Evolutionary conservation across 371 early-diverging fungal species (phyloP).

Genomic region (Mortierella sp.): DNA sequence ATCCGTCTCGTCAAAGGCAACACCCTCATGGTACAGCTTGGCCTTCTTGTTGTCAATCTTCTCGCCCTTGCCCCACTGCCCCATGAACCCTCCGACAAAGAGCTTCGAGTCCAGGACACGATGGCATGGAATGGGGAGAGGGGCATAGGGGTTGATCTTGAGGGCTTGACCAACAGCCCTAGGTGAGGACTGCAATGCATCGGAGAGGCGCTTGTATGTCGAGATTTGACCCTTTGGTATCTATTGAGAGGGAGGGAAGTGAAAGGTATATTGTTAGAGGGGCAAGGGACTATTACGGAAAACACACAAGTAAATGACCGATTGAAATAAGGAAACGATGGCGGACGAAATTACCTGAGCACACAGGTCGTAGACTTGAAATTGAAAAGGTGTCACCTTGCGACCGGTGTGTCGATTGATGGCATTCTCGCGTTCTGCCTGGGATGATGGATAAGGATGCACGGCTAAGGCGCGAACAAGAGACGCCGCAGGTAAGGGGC

Average conservation of each 20-base stretch:
- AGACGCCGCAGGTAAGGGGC: background rate
- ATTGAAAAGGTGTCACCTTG: conserved; percentile 78
- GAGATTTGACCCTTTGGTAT: conserved; percentile 79
- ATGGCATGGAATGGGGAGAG: conserved; percentile 86
- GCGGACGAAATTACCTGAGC: conserved; percentile 62
- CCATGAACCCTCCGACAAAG: conserved; percentile 82
- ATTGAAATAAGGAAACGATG: background rate
- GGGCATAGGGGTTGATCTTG: conserved; percentile 81
- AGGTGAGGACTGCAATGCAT: conserved; percentile 71
- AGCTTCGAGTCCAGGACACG: conserved; percentile 78
- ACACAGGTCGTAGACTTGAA: conserved; percentile 78
- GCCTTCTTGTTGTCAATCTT: conserved; percentile 77
- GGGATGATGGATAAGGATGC: conserved; percentile 61
- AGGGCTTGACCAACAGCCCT: conserved; percentile 87
- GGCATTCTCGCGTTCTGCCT: conserved; percentile 59
- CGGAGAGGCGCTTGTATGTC: conserved; percentile 83
- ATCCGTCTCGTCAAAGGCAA: conserved; percentile 73
- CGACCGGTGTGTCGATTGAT: conserved; percentile 69
- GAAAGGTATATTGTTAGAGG: background rate
- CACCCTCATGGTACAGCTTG: conserved; percentile 76
- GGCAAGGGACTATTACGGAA: background rate
- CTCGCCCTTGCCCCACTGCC: conserved; percentile 72
- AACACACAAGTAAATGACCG: background rate
- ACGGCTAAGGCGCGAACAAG: conserved; percentile 34
- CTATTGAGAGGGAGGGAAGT: conserved; percentile 29